Conservation (phyloP, 2,329 filamentous ascomycete species). For the Ascocoryne sarcoides region DNA sequence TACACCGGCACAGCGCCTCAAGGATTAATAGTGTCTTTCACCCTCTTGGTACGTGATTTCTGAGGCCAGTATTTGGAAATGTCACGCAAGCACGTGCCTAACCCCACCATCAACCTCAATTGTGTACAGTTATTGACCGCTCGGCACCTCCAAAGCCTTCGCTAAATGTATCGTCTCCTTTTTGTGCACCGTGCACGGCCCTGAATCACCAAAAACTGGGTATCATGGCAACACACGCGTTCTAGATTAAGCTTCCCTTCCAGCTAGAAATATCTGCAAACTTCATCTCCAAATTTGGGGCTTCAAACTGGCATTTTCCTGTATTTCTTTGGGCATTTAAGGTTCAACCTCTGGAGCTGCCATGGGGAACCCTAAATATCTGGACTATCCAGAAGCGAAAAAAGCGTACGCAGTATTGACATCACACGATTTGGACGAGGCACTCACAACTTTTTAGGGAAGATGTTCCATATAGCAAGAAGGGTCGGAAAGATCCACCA, state of each 20-base stretch:
- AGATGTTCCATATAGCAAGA: slow-evolving; percentile 11
- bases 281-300: neutral
- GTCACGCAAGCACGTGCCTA: neutral
- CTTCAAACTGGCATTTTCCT: neutral
- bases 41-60: neutral
- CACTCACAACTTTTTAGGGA: slow-evolving; percentile 9
- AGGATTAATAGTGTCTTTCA: neutral
- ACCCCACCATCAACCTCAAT: neutral
- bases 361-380: slow-evolving; percentile 1
- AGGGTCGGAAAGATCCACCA: slow-evolving; percentile 13
- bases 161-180: neutral
- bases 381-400: slow-evolving; percentile 11
- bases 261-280: neutral
- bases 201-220: neutral
- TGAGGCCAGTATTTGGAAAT: neutral
- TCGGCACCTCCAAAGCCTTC: neutral
- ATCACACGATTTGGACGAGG: neutral
- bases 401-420: slow-evolving; percentile 5
- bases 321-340: neutral
- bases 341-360: too few relatives aligned
- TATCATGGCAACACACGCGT: neutral
- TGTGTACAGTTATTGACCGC: neutral
- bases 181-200: neutral
- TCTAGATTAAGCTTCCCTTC: neutral
- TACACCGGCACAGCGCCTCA: neutral